A percentile compares a stretch with the other conserved stretches of the same genome.
phyloP scores from a whole-genome alignment of 2,329 filamentous ascomycete species.

The Trichoderma sp. region DNA sequence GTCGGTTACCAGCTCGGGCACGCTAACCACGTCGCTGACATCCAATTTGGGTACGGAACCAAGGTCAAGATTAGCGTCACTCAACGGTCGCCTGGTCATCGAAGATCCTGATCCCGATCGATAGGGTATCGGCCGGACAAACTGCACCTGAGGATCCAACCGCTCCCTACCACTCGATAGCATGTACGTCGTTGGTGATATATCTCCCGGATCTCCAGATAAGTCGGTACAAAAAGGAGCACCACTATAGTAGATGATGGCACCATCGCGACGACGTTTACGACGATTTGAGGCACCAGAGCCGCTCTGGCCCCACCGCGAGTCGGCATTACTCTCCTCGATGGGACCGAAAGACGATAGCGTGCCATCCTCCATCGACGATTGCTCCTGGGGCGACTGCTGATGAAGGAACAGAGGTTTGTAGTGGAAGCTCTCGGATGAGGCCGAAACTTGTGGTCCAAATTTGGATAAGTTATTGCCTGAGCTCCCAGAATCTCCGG shows the following conservation, averaged over 20 bases:
- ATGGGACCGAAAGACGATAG: conserved; percentile 46
- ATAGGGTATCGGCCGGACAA: conserved; percentile 29
- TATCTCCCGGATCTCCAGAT: conserved; percentile 60
- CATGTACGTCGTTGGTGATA: conserved; percentile 48
- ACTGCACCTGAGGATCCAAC: conserved; percentile 20
- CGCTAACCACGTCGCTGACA: conserved; percentile 26
- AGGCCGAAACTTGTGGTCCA: conserved; percentile 37
- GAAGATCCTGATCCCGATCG: conserved; percentile 52
- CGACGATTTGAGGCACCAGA: conserved; percentile 48
- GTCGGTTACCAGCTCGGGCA: conserved; percentile 34
- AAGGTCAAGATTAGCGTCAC: conserved; percentile 31
- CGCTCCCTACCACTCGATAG: conserved; percentile 43
- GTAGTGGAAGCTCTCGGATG: conserved; percentile 56
- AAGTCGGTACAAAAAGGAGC: conserved; percentile 79
- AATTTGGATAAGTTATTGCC: conserved; percentile 41
- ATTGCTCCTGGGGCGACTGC: conserved; percentile 45
- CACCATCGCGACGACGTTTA: conserved; percentile 62
- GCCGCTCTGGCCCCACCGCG: conserved; percentile 46
- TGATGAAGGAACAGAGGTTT: conserved; percentile 59
- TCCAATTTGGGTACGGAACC: conserved; percentile 30
- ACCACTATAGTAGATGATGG: conserved; percentile 80
- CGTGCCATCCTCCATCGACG: conserved; percentile 50
- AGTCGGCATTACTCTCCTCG: conserved; percentile 50
- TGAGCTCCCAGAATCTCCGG: conserved; percentile 35
- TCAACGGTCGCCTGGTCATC: conserved; percentile 49